phyloP scores from a whole-genome alignment of 441 rosid species.

The Viola pubescens region DNA sequence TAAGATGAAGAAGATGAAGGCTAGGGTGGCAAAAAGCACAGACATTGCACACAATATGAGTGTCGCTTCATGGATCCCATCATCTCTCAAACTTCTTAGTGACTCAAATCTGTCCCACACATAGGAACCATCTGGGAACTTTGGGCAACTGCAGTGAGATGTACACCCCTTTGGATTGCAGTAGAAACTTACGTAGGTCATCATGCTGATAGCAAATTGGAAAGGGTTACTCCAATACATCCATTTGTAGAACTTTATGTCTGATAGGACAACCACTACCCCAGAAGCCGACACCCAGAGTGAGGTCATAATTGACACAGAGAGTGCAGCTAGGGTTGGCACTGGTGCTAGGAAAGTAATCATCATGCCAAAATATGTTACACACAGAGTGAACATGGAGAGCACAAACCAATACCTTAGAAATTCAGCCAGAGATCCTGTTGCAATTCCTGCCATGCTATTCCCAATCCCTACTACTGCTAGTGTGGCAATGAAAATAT shows the following conservation, averaged over 20 bases:
- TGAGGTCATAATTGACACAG: conserved; percentile 24
- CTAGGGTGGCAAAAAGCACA: conserved; percentile 22
- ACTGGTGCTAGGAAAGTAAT: conserved; percentile 34
- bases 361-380: conserved; percentile 32
- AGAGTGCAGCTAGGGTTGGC: conserved; percentile 29
- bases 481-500: conserved; percentile 21
- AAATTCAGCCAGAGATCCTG: conserved; percentile 20
- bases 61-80: conserved; percentile 17
- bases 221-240: conserved; percentile 31
- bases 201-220: conserved; percentile 19
- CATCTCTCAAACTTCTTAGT: conserved; percentile 21
- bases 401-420: conserved; percentile 21
- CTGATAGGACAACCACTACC: conserved; percentile 23
- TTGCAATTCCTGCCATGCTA: conserved; percentile 22
- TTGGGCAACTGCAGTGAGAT: conserved; percentile 24
- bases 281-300: conserved; percentile 27
- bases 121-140: conserved; percentile 19
- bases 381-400: conserved; percentile 21
- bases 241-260: conserved; percentile 26
- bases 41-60: conserved; percentile 22
- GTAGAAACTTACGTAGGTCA: conserved; percentile 25
- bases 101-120: conserved; percentile 23
- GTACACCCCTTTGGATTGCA: conserved; percentile 21
- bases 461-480: conserved; percentile 28
- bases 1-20: conserved; percentile 22